Percentiles rank a stretch among this genome's conserved stretches.
phyloP scores from a whole-genome alignment of 1,284 basidiomycete genomes.

The Sparassis latifolia region DNA sequence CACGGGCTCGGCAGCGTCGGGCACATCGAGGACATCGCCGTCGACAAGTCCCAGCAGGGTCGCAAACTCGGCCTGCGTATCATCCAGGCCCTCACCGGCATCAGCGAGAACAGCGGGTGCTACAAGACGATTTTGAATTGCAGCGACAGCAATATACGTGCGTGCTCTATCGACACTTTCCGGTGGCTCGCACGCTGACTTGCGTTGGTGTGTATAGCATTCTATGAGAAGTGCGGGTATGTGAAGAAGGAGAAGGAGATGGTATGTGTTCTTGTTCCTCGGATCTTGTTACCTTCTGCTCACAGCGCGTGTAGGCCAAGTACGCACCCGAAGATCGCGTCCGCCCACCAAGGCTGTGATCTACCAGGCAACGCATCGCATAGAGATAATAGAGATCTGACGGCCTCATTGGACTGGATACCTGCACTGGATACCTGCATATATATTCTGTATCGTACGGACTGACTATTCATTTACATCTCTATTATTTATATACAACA shows the following conservation, averaged over 20 bases:
- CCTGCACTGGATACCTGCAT: no score
- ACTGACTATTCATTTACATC: no score
- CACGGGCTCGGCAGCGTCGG: constrained; percentile 77
- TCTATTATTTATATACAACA: no score
- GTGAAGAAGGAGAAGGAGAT: constrained; percentile 87
- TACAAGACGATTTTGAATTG: constrained; percentile 99
- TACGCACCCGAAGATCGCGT: constrained; percentile 39
- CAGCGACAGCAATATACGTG: constrained; percentile 85
- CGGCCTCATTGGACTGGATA: no score
- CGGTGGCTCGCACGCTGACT: not conserved
- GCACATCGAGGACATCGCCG: constrained; percentile 97
- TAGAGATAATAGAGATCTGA: no score
- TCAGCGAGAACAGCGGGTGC: constrained; percentile 73
- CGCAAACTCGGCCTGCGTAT: constrained; percentile 85
- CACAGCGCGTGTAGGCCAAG: constrained; percentile 35
- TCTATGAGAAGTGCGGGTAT: constrained; percentile 96
- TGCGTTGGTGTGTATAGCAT: constrained; percentile 48
- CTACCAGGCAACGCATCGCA: no score
- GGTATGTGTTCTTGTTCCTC: constrained; percentile 36
- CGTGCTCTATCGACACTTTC: constrained; percentile 30
- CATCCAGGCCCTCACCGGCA: constrained; percentile 77
- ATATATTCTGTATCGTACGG: no score
- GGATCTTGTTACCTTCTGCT: not conserved
- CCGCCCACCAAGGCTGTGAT: constrained; percentile 30
- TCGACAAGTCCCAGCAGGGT: constrained; percentile 82